Conservation (phyloP, 2,329 filamentous ascomycete genomes). For the Allantophomopsis cytisporea region DNA sequence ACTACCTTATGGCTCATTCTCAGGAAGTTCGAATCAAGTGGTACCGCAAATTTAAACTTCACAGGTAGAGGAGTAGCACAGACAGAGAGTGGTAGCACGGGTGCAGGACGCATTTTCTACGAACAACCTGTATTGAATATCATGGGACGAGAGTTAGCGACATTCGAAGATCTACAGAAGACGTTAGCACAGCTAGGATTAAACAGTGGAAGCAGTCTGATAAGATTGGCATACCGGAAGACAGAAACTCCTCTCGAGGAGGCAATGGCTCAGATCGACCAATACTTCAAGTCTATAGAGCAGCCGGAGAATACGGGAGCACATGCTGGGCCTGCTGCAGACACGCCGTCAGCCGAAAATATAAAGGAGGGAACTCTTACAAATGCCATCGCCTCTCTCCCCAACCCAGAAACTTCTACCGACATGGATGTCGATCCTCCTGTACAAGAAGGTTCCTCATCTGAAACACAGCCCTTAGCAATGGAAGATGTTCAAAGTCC, state of each 20-base stretch:
- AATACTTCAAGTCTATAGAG: conserved; percentile 45
- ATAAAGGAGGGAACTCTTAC: conserved; percentile 5
- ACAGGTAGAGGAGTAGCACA: conserved; percentile 69
- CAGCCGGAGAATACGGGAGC: not conserved
- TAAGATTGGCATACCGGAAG: conserved; percentile 63
- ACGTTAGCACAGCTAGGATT: conserved; percentile 77
- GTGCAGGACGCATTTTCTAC: conserved; percentile 69
- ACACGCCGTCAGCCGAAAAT: conserved; percentile 5
- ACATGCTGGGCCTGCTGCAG: conserved; percentile 1
- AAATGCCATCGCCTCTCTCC: conserved; percentile 6
- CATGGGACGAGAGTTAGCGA: conserved; percentile 65
- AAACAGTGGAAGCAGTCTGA: conserved; percentile 67
- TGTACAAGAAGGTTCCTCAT: not conserved
- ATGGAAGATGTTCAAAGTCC: conserved; percentile 1
- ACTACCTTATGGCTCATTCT: conserved; percentile 82
- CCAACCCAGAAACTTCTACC: conserved; percentile 3
- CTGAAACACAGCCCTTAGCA: conserved; percentile 3
- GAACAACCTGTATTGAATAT: conserved; percentile 77
- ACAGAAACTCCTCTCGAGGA: conserved; percentile 72
- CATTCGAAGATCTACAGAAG: conserved; percentile 76
- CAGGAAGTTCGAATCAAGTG: conserved; percentile 73
- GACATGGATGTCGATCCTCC: not conserved
- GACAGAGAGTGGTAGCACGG: conserved; percentile 33
- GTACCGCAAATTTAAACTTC: conserved; percentile 56
- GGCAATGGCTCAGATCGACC: conserved; percentile 68